Conservation (phyloP, 805 yeast species). For the Candida ficus region DNA sequence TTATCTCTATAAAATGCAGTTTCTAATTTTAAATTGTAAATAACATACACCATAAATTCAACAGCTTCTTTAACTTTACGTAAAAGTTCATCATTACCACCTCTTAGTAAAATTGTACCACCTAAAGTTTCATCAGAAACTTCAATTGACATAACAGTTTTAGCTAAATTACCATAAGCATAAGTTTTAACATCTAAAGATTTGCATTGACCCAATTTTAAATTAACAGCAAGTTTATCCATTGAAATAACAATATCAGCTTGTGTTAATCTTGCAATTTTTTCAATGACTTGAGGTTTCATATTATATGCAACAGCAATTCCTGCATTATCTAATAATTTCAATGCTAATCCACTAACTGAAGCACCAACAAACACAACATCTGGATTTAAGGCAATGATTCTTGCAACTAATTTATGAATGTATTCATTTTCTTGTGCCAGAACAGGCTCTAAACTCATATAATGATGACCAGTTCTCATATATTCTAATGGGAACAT, state of each 20-base stretch:
- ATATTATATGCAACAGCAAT: slow-evolving; percentile 78
- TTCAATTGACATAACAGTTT: slow-evolving; percentile 71
- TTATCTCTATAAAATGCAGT: slow-evolving; percentile 68
- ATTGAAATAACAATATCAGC: slow-evolving; percentile 85
- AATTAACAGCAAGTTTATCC: slow-evolving; percentile 70
- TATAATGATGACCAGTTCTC: slow-evolving; percentile 69
- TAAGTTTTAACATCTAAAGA: slow-evolving; percentile 67
- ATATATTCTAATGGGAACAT: slow-evolving; percentile 88
- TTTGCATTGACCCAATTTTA: slow-evolving; percentile 72
- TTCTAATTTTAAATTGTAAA: slow-evolving; percentile 78
- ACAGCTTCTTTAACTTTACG: slow-evolving; percentile 69
- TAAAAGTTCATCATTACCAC: slow-evolving; percentile 58
- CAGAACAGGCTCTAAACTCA: slow-evolving; percentile 76
- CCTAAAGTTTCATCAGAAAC: slow-evolving; percentile 77
- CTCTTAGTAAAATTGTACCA: slow-evolving; percentile 82
- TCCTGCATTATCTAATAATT: slow-evolving; percentile 64
- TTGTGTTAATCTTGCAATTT: slow-evolving; percentile 71
- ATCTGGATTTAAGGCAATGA: slow-evolving; percentile 71
- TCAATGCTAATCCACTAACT: slow-evolving; percentile 77
- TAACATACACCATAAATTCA: slow-evolving; percentile 74
- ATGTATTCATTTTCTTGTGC: slow-evolving; percentile 87
- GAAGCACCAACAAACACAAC: slow-evolving; percentile 73
- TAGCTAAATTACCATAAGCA: slow-evolving; percentile 47
- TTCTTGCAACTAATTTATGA: slow-evolving; percentile 72
- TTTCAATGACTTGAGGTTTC: slow-evolving; percentile 74